Base-by-base conservation (phyloP, 2,329 filamentous ascomycete genomes). In the Phoma sp. region DNA sequence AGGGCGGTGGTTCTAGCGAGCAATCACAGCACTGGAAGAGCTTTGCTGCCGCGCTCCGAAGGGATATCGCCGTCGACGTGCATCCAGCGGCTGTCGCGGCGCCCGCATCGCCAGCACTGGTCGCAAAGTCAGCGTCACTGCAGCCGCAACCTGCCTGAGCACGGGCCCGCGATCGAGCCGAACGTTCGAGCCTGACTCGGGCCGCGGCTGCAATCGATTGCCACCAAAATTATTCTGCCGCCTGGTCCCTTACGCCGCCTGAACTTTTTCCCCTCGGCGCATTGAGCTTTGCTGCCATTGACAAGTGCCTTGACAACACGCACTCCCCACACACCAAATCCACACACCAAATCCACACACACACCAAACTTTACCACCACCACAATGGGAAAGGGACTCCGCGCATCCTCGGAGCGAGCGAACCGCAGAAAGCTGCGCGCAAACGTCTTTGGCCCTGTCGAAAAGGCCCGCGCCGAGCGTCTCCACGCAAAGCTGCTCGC, bases 401-500 rank as follows among this genome's bases (percentile, higher is more conserved):
- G 93, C 74, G 85, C 93, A 62, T 96, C 89, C 73, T 81, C 84
- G 62, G 86, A 83, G 68, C 97, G 97, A 81, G 83, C 83, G 69
- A 97, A 97, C 81, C 92, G 92, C 79, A 83, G 85, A 65, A 88
- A 85, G 67, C 83, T 96, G 61, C 93, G 93, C 76, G 81, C 85
- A 62, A 87, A 86, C 61, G 89, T 97, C 62, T 97, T 96, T 77
- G 91, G 89, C 1, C 93, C 93, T 14, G 87, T 87, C 49, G 91
- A 93, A 74, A 80, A 83, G 66, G 92, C 90, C 38, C 86, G 93
- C 65, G 88, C 87, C 47, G 88, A 93, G 76, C 88, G 93, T 62
- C 85, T 97, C 29, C 92, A 91, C 32, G 89, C 90, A 57, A 96
- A 95, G 78, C 82, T 97, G 56, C 82, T 93, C 69, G 92, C 93